phyloP scores from a whole-genome alignment of 2,329 filamentous ascomycete species.

The Ilyonectria destructans region DNA sequence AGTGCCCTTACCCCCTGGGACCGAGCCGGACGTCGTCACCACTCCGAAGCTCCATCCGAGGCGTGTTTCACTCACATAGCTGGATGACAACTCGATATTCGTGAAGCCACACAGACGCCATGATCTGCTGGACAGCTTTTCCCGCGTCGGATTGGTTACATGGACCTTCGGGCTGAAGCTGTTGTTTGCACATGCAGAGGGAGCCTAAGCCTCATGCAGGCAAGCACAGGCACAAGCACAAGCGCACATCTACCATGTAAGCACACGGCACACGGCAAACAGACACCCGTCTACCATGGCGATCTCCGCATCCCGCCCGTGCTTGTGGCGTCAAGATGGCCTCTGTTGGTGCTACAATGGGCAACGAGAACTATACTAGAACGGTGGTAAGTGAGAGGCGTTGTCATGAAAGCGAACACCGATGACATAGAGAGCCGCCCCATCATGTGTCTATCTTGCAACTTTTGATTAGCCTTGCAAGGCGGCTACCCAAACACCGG shows the following conservation, averaged over 20 bases:
- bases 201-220: slow-evolving; percentile 2
- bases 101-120: neutral
- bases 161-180: neutral
- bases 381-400: neutral
- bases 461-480: neutral
- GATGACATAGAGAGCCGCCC: neutral
- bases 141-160: neutral
- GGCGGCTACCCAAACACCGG: neutral
- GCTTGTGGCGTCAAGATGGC: too few species aligned
- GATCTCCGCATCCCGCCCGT: neutral
- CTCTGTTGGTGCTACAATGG: too few species aligned
- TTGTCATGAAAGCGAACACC: neutral
- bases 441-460: neutral
- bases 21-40: neutral
- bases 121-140: neutral
- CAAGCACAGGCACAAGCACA: neutral
- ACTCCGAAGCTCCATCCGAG: neutral
- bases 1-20: neutral
- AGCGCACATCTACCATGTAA: neutral
- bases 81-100: neutral
- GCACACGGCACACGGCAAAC: neutral
- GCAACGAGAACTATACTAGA: neutral
- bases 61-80: slow-evolving; percentile 1
- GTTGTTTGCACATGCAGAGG: neutral
- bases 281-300: neutral